Conservation (phyloP, 2,329 filamentous ascomycete species). For the Xylariales sp. region DNA sequence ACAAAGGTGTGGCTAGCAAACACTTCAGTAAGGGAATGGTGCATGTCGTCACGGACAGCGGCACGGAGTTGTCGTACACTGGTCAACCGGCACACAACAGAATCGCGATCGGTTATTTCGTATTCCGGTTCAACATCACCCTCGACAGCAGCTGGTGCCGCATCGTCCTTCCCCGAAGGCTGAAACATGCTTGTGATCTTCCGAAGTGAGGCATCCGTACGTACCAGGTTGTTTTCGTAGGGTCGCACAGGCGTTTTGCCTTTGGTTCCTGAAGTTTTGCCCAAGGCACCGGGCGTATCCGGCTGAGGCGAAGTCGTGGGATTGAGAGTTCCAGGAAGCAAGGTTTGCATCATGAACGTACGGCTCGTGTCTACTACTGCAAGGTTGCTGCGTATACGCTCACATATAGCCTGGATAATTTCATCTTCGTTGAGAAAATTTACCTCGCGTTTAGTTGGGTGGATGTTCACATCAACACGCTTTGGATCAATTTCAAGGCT, state of each 20-base stretch:
- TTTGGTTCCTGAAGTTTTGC: conserved; percentile 28
- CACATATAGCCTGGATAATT: conserved; percentile 82
- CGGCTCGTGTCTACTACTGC: conserved; percentile 89
- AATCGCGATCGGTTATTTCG: conserved; percentile 64
- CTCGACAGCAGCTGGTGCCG: conserved; percentile 19
- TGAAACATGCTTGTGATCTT: conserved; percentile 97
- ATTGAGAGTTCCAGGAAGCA: conserved; percentile 64
- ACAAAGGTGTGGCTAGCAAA: conserved; percentile 90
- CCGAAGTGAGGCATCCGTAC: conserved; percentile 81
- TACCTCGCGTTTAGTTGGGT: conserved; percentile 94
- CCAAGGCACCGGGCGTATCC: conserved; percentile 20
- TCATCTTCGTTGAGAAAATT: conserved; percentile 98
- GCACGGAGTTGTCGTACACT: conserved; percentile 82
- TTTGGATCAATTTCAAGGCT: conserved; percentile 89
- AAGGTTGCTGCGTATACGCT: conserved; percentile 71
- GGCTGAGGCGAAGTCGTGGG: conserved; percentile 20
- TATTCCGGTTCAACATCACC: conserved; percentile 48
- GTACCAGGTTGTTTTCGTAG: conserved; percentile 83
- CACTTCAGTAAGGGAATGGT: conserved; percentile 80
- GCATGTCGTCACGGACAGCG: conserved; percentile 74
- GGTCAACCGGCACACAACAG: conserved; percentile 67
- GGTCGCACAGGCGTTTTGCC: conserved; percentile 48
- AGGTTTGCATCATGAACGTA: conserved; percentile 88
- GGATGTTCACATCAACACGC: conserved; percentile 93
- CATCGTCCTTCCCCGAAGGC: conserved; percentile 38